Conservation (phyloP, 2,329 filamentous ascomycete genomes). For the Cercospora zeina region DNA sequence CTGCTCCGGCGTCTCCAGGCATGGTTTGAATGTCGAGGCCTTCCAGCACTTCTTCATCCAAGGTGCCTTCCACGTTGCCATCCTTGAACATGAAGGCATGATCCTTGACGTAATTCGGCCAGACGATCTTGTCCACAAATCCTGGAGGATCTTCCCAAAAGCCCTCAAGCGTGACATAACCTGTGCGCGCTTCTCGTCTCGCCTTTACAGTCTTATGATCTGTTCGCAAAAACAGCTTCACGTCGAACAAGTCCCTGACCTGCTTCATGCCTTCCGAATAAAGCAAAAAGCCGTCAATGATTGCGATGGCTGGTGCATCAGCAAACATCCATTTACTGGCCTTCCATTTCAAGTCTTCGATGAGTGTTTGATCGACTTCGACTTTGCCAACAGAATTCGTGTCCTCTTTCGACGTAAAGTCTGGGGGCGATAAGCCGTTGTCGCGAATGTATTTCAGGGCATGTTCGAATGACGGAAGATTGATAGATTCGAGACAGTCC, state of each 20-base stretch:
- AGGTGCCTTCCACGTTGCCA: constrained; percentile 62
- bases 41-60: constrained; percentile 49
- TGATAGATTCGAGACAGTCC: constrained; percentile 82
- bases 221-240: constrained; percentile 76
- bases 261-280: constrained; percentile 61
- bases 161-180: constrained; percentile 76
- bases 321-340: constrained; percentile 34
- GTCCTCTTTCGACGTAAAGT: constrained; percentile 59
- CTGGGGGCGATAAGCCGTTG: constrained; percentile 62
- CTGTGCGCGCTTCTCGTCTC: constrained; percentile 66
- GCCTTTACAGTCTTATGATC: constrained; percentile 63
- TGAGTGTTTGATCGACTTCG: constrained; percentile 41
- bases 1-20: constrained; percentile 33
- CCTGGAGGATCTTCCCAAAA: constrained; percentile 95
- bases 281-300: constrained; percentile 87
- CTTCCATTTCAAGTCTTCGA: constrained; percentile 38
- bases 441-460: constrained; percentile 69
- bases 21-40: constrained; percentile 37
- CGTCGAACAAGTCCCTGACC: constrained; percentile 64
- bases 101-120: constrained; percentile 86
- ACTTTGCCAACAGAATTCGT: constrained; percentile 53
- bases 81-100: constrained; percentile 77
- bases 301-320: constrained; percentile 54
- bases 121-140: constrained; percentile 92
- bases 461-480: constrained; percentile 66